These are phyloP conservation scores for Chytriomyces sp. DNA, from an alignment of 192 early-diverging fungal genomes.

Conservation along the genomic window DNA sequence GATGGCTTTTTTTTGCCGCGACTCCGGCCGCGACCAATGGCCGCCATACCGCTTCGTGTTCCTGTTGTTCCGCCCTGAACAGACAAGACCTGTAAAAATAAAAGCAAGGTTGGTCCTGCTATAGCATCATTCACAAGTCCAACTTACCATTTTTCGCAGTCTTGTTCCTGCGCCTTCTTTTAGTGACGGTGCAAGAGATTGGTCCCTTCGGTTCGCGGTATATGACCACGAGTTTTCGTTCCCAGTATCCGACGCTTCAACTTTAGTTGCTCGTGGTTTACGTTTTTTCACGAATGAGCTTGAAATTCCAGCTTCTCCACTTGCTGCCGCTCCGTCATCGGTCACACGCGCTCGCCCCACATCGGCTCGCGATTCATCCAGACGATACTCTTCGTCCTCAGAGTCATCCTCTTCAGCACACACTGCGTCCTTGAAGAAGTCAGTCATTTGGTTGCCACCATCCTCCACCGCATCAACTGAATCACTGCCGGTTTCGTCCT, in stretches of 20 bases:
- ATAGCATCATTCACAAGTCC: background rate
- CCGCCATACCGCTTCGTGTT: background rate
- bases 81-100: background rate
- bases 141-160: slow-evolving; percentile 14
- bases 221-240: slow-evolving; percentile 22
- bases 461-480: background rate
- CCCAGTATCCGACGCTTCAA: background rate
- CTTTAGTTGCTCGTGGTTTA: background rate
- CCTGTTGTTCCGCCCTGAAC: too few species aligned
- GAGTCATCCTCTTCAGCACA: slow-evolving; percentile 23
- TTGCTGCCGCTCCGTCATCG: too few species aligned
- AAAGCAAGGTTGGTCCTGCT: background rate
- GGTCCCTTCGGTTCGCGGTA: slow-evolving; percentile 3
- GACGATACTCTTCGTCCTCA: slow-evolving; percentile 3
- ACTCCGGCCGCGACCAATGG: slow-evolving; percentile 24
- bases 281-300: background rate
- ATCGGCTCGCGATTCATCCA: background rate
- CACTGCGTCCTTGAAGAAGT: background rate
- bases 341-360: too few species aligned
- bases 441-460: background rate
- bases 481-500: slow-evolving; percentile 1
- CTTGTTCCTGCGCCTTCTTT: background rate
- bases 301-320: background rate
- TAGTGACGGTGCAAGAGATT: background rate
- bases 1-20: slow-evolving; percentile 24